These are phyloP conservation scores for Diaporthe eres DNA, from an alignment of 2,329 filamentous ascomycete genomes.

Conservation along the genomic window DNA sequence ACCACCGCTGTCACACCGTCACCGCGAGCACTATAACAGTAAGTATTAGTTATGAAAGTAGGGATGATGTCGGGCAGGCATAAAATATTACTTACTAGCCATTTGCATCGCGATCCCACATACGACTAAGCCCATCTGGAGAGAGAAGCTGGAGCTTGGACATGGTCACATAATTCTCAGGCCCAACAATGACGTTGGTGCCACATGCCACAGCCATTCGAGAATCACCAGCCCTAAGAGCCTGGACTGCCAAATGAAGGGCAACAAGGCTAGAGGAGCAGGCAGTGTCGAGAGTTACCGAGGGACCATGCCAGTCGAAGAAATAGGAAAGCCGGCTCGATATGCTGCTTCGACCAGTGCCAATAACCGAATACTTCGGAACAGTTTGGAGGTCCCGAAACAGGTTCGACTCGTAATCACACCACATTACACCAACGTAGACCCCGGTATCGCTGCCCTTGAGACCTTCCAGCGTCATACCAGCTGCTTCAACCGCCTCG, in stretches of 20 bases:
- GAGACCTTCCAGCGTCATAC: slow-evolving; percentile 26
- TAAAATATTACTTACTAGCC: slow-evolving; percentile 55
- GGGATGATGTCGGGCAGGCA: too few species aligned
- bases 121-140: slow-evolving; percentile 54
- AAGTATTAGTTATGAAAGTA: too few species aligned
- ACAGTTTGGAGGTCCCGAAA: slow-evolving; percentile 45
- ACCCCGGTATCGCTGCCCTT: slow-evolving; percentile 40
- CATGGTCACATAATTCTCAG: slow-evolving; percentile 50
- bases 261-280: slow-evolving; percentile 58
- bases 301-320: slow-evolving; percentile 56
- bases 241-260: slow-evolving; percentile 55
- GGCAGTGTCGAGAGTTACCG: slow-evolving; percentile 59
- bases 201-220: slow-evolving; percentile 52
- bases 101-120: slow-evolving; percentile 61
- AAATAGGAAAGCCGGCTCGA: slow-evolving; percentile 57
- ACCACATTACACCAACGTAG: slow-evolving; percentile 45
- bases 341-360: slow-evolving; percentile 46
- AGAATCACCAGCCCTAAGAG: slow-evolving; percentile 50
- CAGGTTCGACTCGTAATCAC: slow-evolving; percentile 44
- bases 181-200: slow-evolving; percentile 52
- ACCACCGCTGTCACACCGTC: slow-evolving; percentile 63
- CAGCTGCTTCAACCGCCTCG: slow-evolving; percentile 49
- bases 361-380: slow-evolving; percentile 45
- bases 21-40: slow-evolving; percentile 56
- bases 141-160: slow-evolving; percentile 56